These are phyloP conservation scores for Colletotrichum sublineola DNA, from an alignment of 2,329 filamentous ascomycete genomes.

Conservation along the genomic window DNA sequence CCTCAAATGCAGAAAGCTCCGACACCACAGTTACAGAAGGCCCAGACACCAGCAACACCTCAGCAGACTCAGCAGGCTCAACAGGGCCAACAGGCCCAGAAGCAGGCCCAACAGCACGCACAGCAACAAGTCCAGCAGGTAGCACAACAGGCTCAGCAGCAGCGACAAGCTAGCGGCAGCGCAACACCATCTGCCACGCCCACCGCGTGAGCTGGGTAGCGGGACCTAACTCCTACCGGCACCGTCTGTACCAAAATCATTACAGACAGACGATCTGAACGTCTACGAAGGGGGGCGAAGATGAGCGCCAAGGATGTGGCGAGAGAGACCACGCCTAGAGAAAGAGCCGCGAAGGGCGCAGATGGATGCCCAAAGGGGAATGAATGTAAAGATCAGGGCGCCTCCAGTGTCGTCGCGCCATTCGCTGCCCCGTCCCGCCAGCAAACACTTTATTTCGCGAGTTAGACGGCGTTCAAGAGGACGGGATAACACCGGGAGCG, in stretches of 20 bases:
- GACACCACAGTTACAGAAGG: constrained; percentile 14
- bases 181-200: constrained; percentile 53
- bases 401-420: constrained; percentile 33
- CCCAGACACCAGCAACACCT: background rate
- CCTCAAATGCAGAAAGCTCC: constrained; percentile 37
- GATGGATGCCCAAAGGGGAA: constrained; percentile 9
- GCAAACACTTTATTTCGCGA: background rate
- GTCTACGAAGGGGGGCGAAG: background rate
- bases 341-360: constrained; percentile 18
- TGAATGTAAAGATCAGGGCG: background rate
- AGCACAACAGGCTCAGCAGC: constrained; percentile 36
- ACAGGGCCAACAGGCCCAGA: constrained; percentile 11
- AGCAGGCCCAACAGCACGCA: constrained; percentile 45
- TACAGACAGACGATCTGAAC: background rate
- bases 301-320: background rate
- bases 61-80: constrained; percentile 14
- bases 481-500: constrained; percentile 12
- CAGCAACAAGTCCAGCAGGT: constrained; percentile 47
- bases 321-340: background rate
- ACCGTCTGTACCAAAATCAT: background rate
- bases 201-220: constrained; percentile 6
- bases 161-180: constrained; percentile 56
- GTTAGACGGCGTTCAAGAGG: background rate
- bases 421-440: constrained; percentile 18
- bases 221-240: background rate